phyloP scores from a whole-genome alignment of 2,329 filamentous ascomycete species.

The Colletotrichum costaricense region DNA sequence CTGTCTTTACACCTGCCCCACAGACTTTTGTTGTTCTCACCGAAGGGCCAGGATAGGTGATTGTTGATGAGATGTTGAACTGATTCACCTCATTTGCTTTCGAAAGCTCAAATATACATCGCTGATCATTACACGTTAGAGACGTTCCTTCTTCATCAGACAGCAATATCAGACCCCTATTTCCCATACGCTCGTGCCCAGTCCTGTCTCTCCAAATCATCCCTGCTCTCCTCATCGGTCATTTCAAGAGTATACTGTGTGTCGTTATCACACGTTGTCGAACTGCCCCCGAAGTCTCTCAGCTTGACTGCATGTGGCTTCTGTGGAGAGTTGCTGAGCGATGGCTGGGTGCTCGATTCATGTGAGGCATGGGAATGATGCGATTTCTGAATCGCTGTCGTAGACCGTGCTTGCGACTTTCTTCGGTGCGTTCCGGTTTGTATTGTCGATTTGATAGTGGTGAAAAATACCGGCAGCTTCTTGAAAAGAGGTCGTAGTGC shows the following conservation, averaged over 20 bases:
- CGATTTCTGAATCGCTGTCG: neutral
- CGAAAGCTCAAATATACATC: neutral
- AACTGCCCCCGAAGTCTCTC: neutral
- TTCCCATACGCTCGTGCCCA: neutral
- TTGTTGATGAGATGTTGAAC: too few species aligned
- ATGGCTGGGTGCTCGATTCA: neutral
- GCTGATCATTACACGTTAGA: neutral
- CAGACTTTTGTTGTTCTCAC: too few species aligned
- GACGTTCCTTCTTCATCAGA: neutral
- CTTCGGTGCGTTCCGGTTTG: neutral
- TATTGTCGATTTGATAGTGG: neutral
- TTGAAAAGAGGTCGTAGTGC: constrained; percentile 50
- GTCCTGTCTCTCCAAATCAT: neutral
- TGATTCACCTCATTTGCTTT: too few species aligned
- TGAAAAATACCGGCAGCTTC: neutral
- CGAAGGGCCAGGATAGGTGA: too few species aligned
- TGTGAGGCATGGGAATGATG: neutral
- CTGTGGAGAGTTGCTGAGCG: neutral
- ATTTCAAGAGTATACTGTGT: neutral
- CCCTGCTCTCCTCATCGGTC: neutral
- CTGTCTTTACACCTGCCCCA: too few species aligned
- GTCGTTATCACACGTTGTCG: neutral
- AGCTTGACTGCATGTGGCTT: neutral
- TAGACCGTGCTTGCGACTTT: neutral
- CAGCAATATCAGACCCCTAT: neutral